These are phyloP conservation scores for Podila horticola DNA, from an alignment of 192 early-diverging fungal genomes.

Conservation along the genomic window DNA sequence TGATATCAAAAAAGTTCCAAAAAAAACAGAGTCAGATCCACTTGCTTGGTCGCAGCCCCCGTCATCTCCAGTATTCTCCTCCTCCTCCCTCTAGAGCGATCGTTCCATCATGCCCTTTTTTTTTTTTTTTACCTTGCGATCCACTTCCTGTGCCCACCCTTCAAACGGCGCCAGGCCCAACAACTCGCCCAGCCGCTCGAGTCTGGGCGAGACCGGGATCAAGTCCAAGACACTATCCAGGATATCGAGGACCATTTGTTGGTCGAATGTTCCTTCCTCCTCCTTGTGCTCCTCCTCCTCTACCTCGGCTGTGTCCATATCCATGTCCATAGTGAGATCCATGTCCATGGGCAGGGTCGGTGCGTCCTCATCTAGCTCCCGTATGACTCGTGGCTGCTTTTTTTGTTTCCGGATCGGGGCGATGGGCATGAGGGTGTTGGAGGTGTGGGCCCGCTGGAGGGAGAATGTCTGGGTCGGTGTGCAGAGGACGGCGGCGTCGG, in stretches of 20 bases:
- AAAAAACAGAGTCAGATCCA: neutral
- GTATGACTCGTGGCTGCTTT: neutral
- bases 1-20: neutral
- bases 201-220: conserved; percentile 52
- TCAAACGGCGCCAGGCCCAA: conserved; percentile 43
- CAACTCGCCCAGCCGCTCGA: conserved; percentile 51
- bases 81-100: too few species aligned
- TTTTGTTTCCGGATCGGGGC: conserved; percentile 14
- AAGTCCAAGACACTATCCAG: conserved; percentile 55
- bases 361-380: neutral
- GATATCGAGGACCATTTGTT: conserved; percentile 46
- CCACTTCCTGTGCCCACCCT: conserved; percentile 52
- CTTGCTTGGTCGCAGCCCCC: too few species aligned
- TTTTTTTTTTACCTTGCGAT: conserved; percentile 25
- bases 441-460: conserved; percentile 40
- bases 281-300: neutral
- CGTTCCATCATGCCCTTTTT: too few species aligned
- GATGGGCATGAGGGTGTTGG: conserved; percentile 42
- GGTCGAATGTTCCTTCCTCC: neutral
- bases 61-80: too few species aligned
- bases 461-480: conserved; percentile 42
- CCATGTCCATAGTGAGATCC: neutral
- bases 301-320: conserved; percentile 2
- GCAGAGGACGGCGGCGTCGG: conserved; percentile 44
- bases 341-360: conserved; percentile 10